phyloP scores from a whole-genome alignment of 106 monocot species.

The Agapanthus africanus region DNA sequence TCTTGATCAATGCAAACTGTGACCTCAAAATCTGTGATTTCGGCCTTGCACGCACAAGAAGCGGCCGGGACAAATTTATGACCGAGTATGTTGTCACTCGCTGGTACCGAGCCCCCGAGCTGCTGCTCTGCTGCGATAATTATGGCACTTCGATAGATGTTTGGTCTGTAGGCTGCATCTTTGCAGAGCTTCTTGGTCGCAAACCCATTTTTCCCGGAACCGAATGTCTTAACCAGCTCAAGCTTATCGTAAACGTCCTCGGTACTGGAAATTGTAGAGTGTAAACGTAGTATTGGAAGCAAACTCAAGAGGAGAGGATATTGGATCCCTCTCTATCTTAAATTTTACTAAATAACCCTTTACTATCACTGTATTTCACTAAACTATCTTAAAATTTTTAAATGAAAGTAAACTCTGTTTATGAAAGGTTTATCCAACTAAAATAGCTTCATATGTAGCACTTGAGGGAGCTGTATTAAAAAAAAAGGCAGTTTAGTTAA shows the following conservation, averaged over 20 bases:
- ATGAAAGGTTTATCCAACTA: too few species aligned
- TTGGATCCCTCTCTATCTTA: too few species aligned
- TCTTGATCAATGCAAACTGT: constrained; percentile 68
- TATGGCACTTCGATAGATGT: constrained; percentile 79
- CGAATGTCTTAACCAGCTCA: constrained; percentile 72
- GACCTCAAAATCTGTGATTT: constrained; percentile 79
- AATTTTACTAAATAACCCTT: too few species aligned
- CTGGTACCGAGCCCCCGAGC: constrained; percentile 72
- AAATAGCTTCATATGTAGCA: too few species aligned
- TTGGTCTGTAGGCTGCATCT: constrained; percentile 80
- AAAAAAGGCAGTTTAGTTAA: too few species aligned
- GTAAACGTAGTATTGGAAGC: too few species aligned
- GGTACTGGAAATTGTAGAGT: too few species aligned
- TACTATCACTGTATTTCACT: too few species aligned
- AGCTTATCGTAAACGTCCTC: constrained; percentile 60
- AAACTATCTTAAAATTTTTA: too few species aligned
- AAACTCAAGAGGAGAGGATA: too few species aligned
- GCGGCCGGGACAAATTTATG: constrained; percentile 47
- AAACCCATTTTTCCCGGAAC: constrained; percentile 68
- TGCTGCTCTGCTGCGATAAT: constrained; percentile 65
- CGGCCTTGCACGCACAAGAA: constrained; percentile 57
- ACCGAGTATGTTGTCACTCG: constrained; percentile 78
- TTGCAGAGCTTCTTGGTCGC: constrained; percentile 72
- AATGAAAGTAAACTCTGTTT: too few species aligned
- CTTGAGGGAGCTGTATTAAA: too few species aligned